Percentiles rank a stretch among this genome's conserved stretches.
These are phyloP conservation scores for Puccinia coronata DNA, from an alignment of 1,284 basidiomycete species.

Conservation along the genomic window DNA sequence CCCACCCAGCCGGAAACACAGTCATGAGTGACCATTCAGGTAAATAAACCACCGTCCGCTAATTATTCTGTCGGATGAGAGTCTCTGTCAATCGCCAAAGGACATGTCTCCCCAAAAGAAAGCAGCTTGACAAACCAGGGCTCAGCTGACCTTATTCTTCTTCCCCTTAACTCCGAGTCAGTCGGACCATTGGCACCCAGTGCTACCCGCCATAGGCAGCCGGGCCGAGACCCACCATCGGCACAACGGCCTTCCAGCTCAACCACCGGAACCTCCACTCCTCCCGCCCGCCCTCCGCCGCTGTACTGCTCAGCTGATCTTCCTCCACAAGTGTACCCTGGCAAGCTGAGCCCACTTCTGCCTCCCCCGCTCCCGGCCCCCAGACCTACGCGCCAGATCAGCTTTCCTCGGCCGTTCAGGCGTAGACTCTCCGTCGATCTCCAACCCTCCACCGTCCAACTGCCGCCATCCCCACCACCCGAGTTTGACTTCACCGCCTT, in stretches of 20 bases:
- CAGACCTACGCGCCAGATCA: background rate
- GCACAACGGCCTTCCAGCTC: background rate
- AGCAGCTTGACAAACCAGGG: too few relatives aligned
- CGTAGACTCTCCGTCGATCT: background rate
- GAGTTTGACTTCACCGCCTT: constrained; percentile 32
- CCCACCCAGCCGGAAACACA: background rate
- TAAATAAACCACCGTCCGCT: background rate
- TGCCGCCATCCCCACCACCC: constrained; percentile 30
- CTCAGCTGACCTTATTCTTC: too few relatives aligned
- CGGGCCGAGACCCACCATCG: background rate
- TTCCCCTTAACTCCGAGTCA: too few relatives aligned
- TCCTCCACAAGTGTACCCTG: constrained; percentile 23
- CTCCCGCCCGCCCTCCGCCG: background rate
- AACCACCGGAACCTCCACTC: background rate
- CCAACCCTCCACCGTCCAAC: constrained; percentile 4
- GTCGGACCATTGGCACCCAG: background rate
- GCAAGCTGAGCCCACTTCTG: constrained; percentile 3
- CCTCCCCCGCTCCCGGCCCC: constrained; percentile 14
- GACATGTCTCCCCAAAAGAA: too few relatives aligned
- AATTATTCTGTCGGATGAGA: background rate
- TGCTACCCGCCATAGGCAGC: background rate
- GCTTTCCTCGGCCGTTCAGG: constrained; percentile 32
- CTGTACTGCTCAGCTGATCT: background rate
- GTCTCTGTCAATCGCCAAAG: background rate
- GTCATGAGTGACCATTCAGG: background rate